A percentile compares a stretch with the other conserved stretches of the same genome.
Evolutionary conservation across 2,329 filamentous ascomycete genomes (phyloP).

Genomic region (Penicillium palitans): DNA sequence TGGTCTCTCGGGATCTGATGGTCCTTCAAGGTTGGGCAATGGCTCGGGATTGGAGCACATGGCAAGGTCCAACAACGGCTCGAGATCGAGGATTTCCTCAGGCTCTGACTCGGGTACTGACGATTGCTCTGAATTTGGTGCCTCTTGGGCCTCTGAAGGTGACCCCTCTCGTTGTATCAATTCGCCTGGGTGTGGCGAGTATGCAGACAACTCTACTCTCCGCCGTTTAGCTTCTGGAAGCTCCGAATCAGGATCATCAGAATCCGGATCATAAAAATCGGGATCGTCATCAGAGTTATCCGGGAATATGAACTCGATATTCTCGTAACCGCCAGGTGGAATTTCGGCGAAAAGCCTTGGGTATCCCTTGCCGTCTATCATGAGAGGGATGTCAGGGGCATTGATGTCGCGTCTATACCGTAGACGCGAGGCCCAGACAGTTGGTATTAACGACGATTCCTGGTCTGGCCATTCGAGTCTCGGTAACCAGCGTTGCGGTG

Average conservation of each 20-base stretch:
- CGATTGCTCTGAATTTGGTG: not conserved
- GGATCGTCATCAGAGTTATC: not conserved
- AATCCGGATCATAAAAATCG: not conserved
- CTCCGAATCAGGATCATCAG: no score
- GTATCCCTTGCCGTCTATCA: not conserved
- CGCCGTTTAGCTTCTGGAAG: not conserved
- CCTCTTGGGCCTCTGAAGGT: not conserved
- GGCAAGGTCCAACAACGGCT: not conserved
- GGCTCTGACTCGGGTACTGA: not conserved
- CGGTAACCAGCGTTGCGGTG: not conserved
- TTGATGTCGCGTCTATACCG: not conserved
- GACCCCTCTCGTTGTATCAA: not conserved
- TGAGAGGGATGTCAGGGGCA: accelerated
- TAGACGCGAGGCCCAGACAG: not conserved
- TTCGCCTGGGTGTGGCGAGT: not conserved
- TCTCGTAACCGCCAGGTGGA: not conserved
- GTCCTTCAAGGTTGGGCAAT: not conserved
- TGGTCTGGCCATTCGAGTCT: not conserved
- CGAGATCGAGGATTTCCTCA: not conserved
- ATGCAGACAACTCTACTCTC: not conserved
- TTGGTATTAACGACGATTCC: not conserved
- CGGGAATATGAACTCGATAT: not conserved
- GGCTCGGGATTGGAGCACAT: no score
- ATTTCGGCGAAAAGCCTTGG: not conserved
- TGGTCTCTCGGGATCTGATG: not conserved